Evolutionary conservation across 148 eudicot genomes (phyloP), one percentile per base, ranked within the genome.

Genomic region (Heliamphora exappendiculata): DNA sequence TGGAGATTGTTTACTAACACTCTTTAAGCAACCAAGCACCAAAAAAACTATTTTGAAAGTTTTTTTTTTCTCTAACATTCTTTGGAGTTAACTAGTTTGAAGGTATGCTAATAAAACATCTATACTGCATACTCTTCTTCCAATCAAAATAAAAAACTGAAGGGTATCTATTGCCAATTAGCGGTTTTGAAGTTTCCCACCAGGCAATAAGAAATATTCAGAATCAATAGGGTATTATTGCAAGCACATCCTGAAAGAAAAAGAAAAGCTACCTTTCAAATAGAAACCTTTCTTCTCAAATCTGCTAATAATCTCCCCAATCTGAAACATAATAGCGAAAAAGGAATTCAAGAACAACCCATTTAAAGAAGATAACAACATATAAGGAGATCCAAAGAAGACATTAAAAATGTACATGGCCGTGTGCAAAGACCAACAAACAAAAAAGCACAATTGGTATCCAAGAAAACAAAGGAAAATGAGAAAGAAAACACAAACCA

Each of bases 261-360:
- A 60, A 73, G 26, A 49, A 33, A 50, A n/a, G n/a, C 24, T 80
- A 91, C 98, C 98, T 87, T 88, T 91, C 81, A 93, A 80, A 29
- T 87, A 62, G 83, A 93, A 91, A 74, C 98, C 98, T 80, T 93
- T 93, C 94, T 88, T 91, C 88, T 93, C 98, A 84, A 93, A 93
- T 81, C 98, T 82, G 87, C 89, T 49, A 64, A 93, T 91, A 63
- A 93, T 90, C 81, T 93, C 97, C 78, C 98, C 98, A 81, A 93
- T 86, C 98, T 89, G 79, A 24, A 73, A 49, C 20, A 72, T 3
- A 29, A 26, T 44, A 65, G 34, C 4, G 37, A 69, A 37, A 36
- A 26, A 3, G 14, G 26, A 60, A 34, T 37, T 37, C 7, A 50
- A 14, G 4, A 60, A 63, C 9, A 7, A 73, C 36, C 29, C 12